These are phyloP conservation scores for Symmetrospora coprosmae DNA, from an alignment of 768 basidiomycete genomes.

Conservation along the genomic window DNA sequence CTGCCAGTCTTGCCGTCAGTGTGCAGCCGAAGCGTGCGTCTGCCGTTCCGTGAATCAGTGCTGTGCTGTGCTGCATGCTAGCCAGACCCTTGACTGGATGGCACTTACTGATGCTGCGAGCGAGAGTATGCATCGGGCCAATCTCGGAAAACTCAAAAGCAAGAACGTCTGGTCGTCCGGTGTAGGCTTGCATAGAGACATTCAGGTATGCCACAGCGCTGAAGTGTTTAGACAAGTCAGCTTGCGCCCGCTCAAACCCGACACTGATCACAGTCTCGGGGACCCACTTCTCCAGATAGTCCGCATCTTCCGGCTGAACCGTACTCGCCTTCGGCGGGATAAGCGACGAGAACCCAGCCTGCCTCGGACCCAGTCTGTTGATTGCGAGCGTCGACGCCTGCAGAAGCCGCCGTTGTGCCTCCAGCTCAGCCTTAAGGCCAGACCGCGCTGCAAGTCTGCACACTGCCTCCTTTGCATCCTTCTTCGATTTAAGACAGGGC, in stretches of 20 bases:
- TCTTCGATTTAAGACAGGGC: neutral
- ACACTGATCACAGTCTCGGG: too few relatives aligned
- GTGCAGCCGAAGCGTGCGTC: neutral
- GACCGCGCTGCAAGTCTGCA: neutral
- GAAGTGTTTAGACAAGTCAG: neutral
- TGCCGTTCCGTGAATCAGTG: too few relatives aligned
- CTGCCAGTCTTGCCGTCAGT: neutral
- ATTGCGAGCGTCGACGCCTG: neutral
- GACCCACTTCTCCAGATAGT: too few relatives aligned
- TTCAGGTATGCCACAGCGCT: neutral
- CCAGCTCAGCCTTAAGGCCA: neutral
- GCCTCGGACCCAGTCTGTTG: neutral
- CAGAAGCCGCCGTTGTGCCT: neutral
- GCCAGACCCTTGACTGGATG: too few relatives aligned
- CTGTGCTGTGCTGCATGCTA: neutral
- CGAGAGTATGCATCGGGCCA: neutral
- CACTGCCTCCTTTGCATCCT: conserved; percentile 10
- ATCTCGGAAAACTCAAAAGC: neutral
- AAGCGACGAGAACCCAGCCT: too few relatives aligned
- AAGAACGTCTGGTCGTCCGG: neutral
- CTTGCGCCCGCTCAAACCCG: too few relatives aligned
- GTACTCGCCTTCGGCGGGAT: too few relatives aligned
- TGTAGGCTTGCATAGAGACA: neutral
- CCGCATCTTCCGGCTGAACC: too few relatives aligned
- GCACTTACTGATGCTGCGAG: neutral